Percentiles rank a stretch among this genome's conserved stretches.
Conservation (phyloP, 345 rosid species). For the Raphanus sativus region DNA sequence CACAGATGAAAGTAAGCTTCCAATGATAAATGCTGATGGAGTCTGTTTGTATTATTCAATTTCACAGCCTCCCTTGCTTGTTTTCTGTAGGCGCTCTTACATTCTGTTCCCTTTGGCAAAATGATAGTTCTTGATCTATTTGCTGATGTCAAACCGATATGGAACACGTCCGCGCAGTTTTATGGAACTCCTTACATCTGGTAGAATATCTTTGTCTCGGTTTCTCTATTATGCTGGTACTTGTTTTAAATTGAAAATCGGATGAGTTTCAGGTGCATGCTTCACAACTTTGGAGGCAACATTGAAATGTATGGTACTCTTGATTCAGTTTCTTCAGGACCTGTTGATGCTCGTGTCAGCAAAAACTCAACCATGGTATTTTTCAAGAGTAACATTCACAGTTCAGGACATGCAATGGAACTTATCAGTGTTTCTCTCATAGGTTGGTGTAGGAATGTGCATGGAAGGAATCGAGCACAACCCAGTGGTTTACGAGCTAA, state of each 20-base stretch:
- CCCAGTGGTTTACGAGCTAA: constrained; percentile 85
- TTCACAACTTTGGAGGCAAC: constrained; percentile 96
- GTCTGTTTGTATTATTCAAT: not conserved
- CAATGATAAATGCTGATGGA: not conserved
- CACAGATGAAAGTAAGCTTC: constrained; percentile 76
- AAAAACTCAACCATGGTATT: constrained; percentile 88
- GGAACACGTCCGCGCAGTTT: constrained; percentile 83
- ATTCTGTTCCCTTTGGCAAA: constrained; percentile 86
- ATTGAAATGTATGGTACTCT: constrained; percentile 86
- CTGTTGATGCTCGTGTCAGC: constrained; percentile 73
- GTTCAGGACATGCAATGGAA: constrained; percentile 3
- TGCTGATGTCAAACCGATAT: constrained; percentile 90
- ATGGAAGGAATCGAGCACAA: constrained; percentile 98
- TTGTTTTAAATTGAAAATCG: not conserved
- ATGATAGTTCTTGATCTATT: constrained; percentile 93
- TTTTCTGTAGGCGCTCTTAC: constrained; percentile 80
- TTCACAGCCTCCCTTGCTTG: not conserved
- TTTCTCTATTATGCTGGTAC: not conserved
- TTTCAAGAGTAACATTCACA: not conserved
- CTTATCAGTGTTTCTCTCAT: constrained; percentile 15
- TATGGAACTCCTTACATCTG: constrained; percentile 91
- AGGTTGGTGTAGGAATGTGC: constrained; percentile 98
- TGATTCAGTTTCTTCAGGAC: constrained; percentile 82
- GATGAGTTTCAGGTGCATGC: constrained; percentile 68
- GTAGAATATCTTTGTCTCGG: constrained; percentile 42